Evolutionary conservation across 2,329 filamentous ascomycete genomes (phyloP).

Genomic region (Pseudogymnoascus sp.): DNA sequence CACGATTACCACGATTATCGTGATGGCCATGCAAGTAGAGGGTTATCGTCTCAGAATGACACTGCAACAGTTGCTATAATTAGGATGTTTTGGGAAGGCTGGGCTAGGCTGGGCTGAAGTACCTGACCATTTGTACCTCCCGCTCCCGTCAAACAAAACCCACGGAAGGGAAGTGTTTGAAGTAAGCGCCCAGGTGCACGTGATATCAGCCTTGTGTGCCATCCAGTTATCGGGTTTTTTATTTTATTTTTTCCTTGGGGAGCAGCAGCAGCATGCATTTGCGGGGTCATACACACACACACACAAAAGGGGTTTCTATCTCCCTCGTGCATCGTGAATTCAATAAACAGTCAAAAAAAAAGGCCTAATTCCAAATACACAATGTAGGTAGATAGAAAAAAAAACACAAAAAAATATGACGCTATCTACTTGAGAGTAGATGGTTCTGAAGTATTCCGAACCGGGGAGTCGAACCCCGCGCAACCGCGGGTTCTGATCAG

Average conservation of each 20-base stretch:
- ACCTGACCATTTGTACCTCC: not conserved
- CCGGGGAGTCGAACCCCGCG: conserved; percentile 10
- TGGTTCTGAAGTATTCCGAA: conserved; percentile 10
- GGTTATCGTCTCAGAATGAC: not conserved
- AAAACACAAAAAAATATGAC: conserved; percentile 1
- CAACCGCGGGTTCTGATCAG: conserved; percentile 9
- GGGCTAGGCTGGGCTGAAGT: not conserved
- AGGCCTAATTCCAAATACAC: not conserved
- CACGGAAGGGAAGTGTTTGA: not conserved
- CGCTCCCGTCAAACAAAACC: not conserved
- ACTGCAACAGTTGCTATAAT: not conserved
- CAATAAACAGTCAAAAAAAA: not conserved
- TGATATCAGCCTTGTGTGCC: not conserved
- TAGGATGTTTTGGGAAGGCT: not conserved
- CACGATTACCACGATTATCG: not conserved
- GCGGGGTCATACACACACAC: not conserved
- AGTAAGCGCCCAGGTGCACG: not conserved
- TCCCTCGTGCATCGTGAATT: not conserved
- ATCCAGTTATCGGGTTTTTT: not conserved
- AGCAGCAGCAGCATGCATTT: not conserved
- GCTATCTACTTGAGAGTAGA: conserved; percentile 1
- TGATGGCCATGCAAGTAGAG: not conserved
- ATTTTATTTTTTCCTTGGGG: not conserved
- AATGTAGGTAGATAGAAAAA: not conserved
- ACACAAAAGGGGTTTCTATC: no score